Conservation (phyloP, 805 yeast genomes). For the Schwanniomyces pseudopolymorphus region DNA sequence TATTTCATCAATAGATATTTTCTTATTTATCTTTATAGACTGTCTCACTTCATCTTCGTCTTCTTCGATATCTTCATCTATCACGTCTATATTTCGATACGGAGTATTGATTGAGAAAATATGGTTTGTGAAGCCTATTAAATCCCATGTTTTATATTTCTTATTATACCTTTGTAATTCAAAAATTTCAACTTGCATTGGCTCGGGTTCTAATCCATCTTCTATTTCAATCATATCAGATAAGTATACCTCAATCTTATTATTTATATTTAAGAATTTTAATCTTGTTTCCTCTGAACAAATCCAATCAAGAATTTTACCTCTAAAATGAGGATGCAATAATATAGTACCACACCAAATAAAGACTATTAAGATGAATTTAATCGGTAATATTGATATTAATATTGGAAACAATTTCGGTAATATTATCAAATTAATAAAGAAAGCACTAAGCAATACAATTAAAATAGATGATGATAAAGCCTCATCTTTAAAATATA, state of each 20-base stretch:
- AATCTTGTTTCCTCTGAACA: slow-evolving; percentile 68
- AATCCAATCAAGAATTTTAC: slow-evolving; percentile 42
- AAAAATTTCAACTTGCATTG: slow-evolving; percentile 58
- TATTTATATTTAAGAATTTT: slow-evolving; percentile 45
- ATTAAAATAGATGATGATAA: slow-evolving; percentile 55
- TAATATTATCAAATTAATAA: slow-evolving; percentile 21
- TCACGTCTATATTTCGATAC: slow-evolving; percentile 13
- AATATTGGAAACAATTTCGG: slow-evolving; percentile 32
- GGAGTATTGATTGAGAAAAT: slow-evolving; percentile 50
- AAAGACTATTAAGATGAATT: slow-evolving; percentile 29
- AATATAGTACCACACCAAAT: slow-evolving; percentile 50
- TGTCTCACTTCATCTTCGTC: slow-evolving; percentile 10
- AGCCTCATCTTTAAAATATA: slow-evolving; percentile 63
- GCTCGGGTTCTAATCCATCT: slow-evolving; percentile 13
- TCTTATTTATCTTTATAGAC: background rate
- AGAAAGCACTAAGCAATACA: slow-evolving; percentile 22
- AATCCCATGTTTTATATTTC: slow-evolving; percentile 57
- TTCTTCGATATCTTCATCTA: slow-evolving; percentile 14
- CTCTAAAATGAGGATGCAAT: slow-evolving; percentile 57
- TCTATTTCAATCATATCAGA: slow-evolving; percentile 12
- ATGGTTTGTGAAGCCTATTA: slow-evolving; percentile 57
- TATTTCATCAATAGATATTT: slow-evolving; percentile 32
- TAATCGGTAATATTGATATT: slow-evolving; percentile 24
- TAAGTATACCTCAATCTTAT: slow-evolving; percentile 45
- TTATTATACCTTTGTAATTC: slow-evolving; percentile 61